Evolutionary conservation across 139 green algal species (phyloP), one percentile per base, ranked within the genome.

Genomic region (Yamagishiella unicocca): DNA sequence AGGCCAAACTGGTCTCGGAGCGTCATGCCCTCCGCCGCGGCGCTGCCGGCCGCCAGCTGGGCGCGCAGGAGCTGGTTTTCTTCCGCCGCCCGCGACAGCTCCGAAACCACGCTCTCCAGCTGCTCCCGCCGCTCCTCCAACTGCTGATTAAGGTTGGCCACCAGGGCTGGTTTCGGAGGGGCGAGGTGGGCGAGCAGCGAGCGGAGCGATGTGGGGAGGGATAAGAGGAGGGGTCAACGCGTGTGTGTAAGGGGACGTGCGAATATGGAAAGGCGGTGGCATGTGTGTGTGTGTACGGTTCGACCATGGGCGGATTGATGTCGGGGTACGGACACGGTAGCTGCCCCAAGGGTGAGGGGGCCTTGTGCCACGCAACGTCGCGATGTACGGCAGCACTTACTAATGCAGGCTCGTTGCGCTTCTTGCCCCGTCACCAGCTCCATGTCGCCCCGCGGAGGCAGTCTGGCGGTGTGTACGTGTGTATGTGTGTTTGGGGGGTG

Each of bases 1-100:
- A 84, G 77, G 22, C 77, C 77, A 58, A 74, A 84, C 77, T 84
- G 55, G 10, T 58, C 27, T 25, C 77, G 38, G 33, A 73, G 27
- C 27, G 77, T 83, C 8, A 29, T 9, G 4, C 31, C 55, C 22
- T 31, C 24, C 1, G 4, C 76, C 5, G 10, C 50, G 24, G 33
- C 76, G 21, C 35, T 42, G 7, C 0, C 17, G 1, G 25, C 46
- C 4, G 37, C 76, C n/a, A 83, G 35, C 22, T 71, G 54, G 12
- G 22, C 0, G 22, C 19, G 35, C 4, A 83, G 53, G 35, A 33
- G 1, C 22, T 25, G 43, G 33, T 66, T 54, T 22, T 83, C 76
- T 8, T 54, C 76, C 24, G 9, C 29, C 29, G 35, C 17, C 25
- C 22, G 35, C 4, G 19, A 2, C 54, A 83, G 76, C 54, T 83